Conservation (phyloP, 2,329 filamentous ascomycete species). For the Aureobasidium namibiae region DNA sequence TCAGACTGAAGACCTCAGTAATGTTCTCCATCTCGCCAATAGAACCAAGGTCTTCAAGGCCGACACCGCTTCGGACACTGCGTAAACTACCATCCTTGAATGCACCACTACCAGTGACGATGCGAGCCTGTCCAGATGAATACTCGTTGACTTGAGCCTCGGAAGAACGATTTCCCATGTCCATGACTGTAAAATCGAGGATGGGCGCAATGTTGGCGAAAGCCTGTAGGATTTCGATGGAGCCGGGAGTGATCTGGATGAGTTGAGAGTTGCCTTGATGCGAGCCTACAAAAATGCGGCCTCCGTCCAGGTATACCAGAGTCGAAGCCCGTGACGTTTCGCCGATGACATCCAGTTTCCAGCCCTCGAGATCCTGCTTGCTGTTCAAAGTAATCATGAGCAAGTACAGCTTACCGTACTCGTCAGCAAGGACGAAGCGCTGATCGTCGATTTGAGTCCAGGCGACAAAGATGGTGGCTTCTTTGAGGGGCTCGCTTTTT, state of each 20-base stretch:
- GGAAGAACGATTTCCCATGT: slow-evolving; percentile 78
- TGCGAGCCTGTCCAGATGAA: slow-evolving; percentile 85
- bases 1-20: slow-evolving; percentile 39
- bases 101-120: slow-evolving; percentile 87
- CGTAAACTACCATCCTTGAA: slow-evolving; percentile 81
- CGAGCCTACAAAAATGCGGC: slow-evolving; percentile 76
- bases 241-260: slow-evolving; percentile 53
- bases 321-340: slow-evolving; percentile 66
- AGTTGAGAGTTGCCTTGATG: slow-evolving; percentile 90
- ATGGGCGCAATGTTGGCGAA: slow-evolving; percentile 83
- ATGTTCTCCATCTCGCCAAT: slow-evolving; percentile 60
- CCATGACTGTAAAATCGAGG: slow-evolving; percentile 91
- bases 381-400: slow-evolving; percentile 64
- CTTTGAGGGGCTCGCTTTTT: slow-evolving; percentile 56
- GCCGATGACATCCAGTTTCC: slow-evolving; percentile 61
- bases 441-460: slow-evolving; percentile 80
- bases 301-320: slow-evolving; percentile 67
- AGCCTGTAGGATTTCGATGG: slow-evolving; percentile 62
- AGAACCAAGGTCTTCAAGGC: slow-evolving; percentile 77
- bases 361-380: slow-evolving; percentile 59
- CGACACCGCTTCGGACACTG: slow-evolving; percentile 88
- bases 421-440: slow-evolving; percentile 81
- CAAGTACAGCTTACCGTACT: slow-evolving; percentile 80
- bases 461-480: slow-evolving; percentile 80
- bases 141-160: slow-evolving; percentile 80